Percentiles rank a stretch among this genome's conserved stretches.
Evolutionary conservation across 768 basidiomycete species (phyloP).

Genomic region (Mycena belliarum): DNA sequence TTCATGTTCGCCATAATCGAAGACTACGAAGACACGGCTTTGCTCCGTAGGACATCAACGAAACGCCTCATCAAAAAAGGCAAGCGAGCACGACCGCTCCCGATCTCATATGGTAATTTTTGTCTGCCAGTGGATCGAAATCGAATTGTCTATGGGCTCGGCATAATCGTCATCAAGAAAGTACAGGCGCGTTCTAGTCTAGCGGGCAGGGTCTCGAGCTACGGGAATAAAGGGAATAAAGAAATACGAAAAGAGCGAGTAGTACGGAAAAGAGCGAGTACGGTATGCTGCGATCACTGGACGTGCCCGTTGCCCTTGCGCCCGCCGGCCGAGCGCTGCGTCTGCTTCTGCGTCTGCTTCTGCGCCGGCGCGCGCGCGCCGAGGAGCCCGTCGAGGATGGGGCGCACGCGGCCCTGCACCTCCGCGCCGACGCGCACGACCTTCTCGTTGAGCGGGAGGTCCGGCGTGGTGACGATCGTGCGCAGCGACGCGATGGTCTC

Average conservation of each 20-base stretch:
- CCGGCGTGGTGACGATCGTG: slow-evolving; percentile 50
- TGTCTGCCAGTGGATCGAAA: too few species aligned
- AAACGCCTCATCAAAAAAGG: not conserved
- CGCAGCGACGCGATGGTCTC: slow-evolving; percentile 55
- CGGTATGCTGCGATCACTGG: slow-evolving; percentile 1
- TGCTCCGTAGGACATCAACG: not conserved
- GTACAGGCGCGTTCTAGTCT: slow-evolving; percentile 18
- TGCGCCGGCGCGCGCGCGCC: too few species aligned
- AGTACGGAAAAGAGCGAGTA: not conserved
- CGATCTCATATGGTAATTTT: not conserved
- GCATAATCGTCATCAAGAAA: not conserved
- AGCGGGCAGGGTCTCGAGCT: slow-evolving; percentile 9
- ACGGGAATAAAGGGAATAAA: not conserved
- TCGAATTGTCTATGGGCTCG: not conserved
- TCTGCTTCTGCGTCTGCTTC: too few species aligned
- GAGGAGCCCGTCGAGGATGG: slow-evolving; percentile 48
- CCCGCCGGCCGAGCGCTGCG: not conserved
- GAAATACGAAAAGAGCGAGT: too few species aligned
- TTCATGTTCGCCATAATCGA: too few species aligned
- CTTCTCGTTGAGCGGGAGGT: slow-evolving; percentile 65
- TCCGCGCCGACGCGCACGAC: slow-evolving; percentile 54
- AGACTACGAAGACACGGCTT: too few species aligned
- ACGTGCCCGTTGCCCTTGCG: slow-evolving; percentile 11
- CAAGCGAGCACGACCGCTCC: not conserved
- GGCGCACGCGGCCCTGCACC: slow-evolving; percentile 61